Evolutionary conservation across 768 basidiomycete species (phyloP).

Genomic region (Kwoniella dejecticola): DNA sequence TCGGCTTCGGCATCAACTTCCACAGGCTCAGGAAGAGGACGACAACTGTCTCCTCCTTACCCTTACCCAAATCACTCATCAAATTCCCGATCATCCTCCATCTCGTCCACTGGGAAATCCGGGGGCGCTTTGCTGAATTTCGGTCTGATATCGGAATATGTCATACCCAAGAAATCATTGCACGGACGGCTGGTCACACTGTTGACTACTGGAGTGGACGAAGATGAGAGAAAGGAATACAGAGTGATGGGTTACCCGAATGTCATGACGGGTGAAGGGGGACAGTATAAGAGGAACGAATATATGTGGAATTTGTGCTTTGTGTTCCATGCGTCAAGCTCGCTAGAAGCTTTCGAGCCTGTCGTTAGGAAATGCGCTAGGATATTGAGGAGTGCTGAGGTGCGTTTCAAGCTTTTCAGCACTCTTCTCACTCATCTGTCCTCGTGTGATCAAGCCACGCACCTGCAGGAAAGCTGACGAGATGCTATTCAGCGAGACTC

Average conservation of each 20-base stretch:
- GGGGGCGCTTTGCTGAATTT: slow-evolving; percentile 70
- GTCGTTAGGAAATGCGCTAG: slow-evolving; percentile 92
- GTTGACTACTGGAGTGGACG: slow-evolving; percentile 61
- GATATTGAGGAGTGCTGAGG: slow-evolving; percentile 85
- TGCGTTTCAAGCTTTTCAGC: slow-evolving; percentile 59
- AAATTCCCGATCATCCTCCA: not conserved
- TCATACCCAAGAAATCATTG: slow-evolving; percentile 82
- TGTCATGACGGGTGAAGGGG: slow-evolving; percentile 61
- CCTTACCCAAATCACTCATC: no score
- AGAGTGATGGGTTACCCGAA: slow-evolving; percentile 92
- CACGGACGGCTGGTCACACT: slow-evolving; percentile 88
- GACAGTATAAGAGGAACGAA: slow-evolving; percentile 76
- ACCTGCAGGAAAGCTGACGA: slow-evolving; percentile 7
- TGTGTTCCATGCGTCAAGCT: slow-evolving; percentile 87
- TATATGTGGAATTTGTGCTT: slow-evolving; percentile 95
- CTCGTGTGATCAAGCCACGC: no score
- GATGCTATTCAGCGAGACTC: slow-evolving; percentile 73
- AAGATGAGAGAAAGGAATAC: slow-evolving; percentile 59
- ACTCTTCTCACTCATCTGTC: no score
- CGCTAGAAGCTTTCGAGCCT: slow-evolving; percentile 92
- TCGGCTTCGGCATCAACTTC: not conserved
- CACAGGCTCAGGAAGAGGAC: not conserved
- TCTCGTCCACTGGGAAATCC: not conserved
- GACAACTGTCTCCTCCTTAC: not conserved
- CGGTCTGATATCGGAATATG: slow-evolving; percentile 86